phyloP scores from a whole-genome alignment of 257 asterid species.

The Penstemon eatonii region DNA sequence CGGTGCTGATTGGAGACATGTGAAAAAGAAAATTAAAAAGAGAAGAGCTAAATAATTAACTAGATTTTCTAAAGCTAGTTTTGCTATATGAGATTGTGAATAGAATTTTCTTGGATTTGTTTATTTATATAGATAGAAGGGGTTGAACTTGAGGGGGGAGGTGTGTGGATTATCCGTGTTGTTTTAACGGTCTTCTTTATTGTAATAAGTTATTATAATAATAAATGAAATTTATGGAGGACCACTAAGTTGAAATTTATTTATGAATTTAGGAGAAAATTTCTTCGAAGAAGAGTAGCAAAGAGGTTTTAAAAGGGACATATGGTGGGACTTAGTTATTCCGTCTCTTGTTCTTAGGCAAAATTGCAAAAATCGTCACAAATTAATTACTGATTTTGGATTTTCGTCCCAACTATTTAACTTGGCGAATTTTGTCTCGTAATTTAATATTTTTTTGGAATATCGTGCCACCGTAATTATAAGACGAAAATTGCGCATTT shows the following conservation, averaged over 20 bases:
- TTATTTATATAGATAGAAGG: slow-evolving; percentile 6
- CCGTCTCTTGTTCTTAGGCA: slow-evolving; percentile 1
- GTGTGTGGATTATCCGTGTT: slow-evolving; percentile 9
- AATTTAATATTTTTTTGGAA: too few relatives aligned
- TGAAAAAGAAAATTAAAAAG: not conserved
- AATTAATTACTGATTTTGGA: too few relatives aligned
- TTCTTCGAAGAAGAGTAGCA: not conserved
- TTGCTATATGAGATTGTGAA: not conserved
- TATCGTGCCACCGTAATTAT: too few relatives aligned
- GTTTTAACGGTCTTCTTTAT: slow-evolving; percentile 18
- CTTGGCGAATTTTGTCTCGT: too few relatives aligned
- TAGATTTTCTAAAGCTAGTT: not conserved
- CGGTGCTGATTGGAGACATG: slow-evolving; percentile 43
- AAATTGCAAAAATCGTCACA: too few relatives aligned
- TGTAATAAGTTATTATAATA: not conserved
- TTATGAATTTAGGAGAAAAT: not conserved
- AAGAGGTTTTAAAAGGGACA: not conserved
- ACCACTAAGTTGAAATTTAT: slow-evolving; percentile 26
- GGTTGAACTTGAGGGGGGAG: not conserved
- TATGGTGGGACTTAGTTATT: not conserved
- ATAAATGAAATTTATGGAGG: slow-evolving; percentile 3
- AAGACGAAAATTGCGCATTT: too few relatives aligned
- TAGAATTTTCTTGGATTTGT: not conserved
- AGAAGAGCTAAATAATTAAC: not conserved
- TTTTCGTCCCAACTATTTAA: too few relatives aligned